Evolutionary conservation across 345 rosid species (phyloP).

Genomic region (Gossypium anomalum): DNA sequence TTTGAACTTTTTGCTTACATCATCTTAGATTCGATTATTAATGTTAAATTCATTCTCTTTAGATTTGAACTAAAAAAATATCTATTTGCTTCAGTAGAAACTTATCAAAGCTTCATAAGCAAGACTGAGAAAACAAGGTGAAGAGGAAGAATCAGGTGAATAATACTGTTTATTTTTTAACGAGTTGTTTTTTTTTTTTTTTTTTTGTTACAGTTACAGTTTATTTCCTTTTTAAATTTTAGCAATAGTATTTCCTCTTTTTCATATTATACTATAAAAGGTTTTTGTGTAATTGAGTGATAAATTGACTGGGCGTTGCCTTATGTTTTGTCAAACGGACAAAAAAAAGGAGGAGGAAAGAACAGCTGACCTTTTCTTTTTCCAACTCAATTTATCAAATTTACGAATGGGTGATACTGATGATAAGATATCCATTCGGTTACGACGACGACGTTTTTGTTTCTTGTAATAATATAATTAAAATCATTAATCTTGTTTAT

Average conservation of each 20-base stretch:
- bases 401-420: not conserved
- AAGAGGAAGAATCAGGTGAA: slow-evolving; percentile 19
- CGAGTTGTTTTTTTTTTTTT: not conserved
- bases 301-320: slow-evolving; percentile 13
- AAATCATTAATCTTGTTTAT: slow-evolving; percentile 8
- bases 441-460: slow-evolving; percentile 20
- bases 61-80: not conserved
- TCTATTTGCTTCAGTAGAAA: slow-evolving; percentile 12
- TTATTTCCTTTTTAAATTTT: not conserved
- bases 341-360: slow-evolving; percentile 19
- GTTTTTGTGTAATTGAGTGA: not conserved
- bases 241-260: not conserved
- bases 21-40: not conserved
- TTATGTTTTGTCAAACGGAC: not conserved
- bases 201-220: not conserved
- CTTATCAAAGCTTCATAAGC: slow-evolving; percentile 20
- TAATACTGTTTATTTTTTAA: not conserved
- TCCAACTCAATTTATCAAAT: slow-evolving; percentile 8
- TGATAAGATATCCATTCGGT: not conserved
- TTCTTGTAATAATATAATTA: not conserved
- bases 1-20: not conserved
- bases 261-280: not conserved
- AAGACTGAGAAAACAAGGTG: slow-evolving; percentile 22
- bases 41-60: not conserved
- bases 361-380: slow-evolving; percentile 31